phyloP scores from a whole-genome alignment of 164 flowering plant genomes.

The grape (Vitis vinifera) region DNA sequence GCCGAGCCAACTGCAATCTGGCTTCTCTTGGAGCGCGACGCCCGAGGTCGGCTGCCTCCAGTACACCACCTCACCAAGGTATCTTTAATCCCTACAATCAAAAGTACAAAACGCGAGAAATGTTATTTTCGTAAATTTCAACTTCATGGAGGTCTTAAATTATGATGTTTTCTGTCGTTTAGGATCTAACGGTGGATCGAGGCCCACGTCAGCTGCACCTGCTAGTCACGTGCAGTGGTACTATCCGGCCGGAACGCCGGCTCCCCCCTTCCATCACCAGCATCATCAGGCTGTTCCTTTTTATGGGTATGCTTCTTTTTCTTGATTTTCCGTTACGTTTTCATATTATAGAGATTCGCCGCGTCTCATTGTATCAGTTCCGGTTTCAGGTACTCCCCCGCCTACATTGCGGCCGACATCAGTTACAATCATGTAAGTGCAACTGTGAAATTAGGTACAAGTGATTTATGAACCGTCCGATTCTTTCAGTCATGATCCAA shows the following conservation, averaged over 20 bases:
- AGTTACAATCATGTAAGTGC: conserved; percentile 64
- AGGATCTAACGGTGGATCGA: conserved; percentile 52
- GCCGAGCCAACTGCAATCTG: conserved; percentile 92
- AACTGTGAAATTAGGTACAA: no score
- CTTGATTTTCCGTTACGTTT: not conserved
- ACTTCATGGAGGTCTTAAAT: not conserved
- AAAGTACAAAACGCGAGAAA: not conserved
- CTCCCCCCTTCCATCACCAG: conserved; percentile 45
- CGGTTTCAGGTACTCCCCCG: conserved; percentile 53
- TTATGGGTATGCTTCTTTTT: conserved; percentile 50
- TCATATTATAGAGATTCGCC: not conserved
- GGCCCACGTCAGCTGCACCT: conserved; percentile 38
- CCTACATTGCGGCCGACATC: conserved; percentile 59
- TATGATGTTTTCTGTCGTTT: conserved; percentile 2
- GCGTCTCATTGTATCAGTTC: not conserved
- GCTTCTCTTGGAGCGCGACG: conserved; percentile 93
- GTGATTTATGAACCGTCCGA: no score
- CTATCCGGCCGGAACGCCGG: conserved; percentile 56
- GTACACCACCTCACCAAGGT: conserved; percentile 46
- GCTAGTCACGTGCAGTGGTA: conserved; percentile 75
- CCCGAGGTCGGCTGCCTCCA: conserved; percentile 31
- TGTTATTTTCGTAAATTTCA: conserved; percentile 5
- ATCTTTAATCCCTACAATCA: not conserved
- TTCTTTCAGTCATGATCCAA: no score
- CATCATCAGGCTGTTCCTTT: conserved; percentile 67